These are phyloP conservation scores for Rhizopus microsporus DNA, from an alignment of 371 early-diverging fungal species.

Conservation along the genomic window DNA sequence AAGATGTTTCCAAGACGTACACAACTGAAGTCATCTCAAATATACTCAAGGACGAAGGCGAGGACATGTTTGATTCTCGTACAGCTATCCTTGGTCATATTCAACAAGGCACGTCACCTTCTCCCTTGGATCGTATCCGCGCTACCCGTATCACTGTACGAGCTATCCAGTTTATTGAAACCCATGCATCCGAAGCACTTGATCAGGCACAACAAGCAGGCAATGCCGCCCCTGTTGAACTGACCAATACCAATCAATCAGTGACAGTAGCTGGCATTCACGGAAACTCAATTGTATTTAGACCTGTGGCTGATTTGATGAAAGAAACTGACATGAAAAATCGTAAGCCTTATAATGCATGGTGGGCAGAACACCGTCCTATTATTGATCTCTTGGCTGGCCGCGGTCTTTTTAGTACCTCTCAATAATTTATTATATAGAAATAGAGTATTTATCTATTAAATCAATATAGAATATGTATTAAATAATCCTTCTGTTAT, in stretches of 20 bases:
- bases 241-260: slow-evolving; percentile 60
- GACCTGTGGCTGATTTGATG: slow-evolving; percentile 69
- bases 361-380: slow-evolving; percentile 78
- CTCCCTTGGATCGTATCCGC: slow-evolving; percentile 95
- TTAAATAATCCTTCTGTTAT: slow-evolving; percentile 11
- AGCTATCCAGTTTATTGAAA: slow-evolving; percentile 61
- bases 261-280: slow-evolving; percentile 84
- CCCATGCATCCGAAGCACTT: slow-evolving; percentile 38
- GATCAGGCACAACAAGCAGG: slow-evolving; percentile 31
- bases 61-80: slow-evolving; percentile 88
- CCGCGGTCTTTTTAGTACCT: slow-evolving; percentile 18
- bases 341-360: slow-evolving; percentile 68
- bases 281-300: slow-evolving; percentile 74
- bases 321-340: slow-evolving; percentile 78
- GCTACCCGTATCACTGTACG: slow-evolving; percentile 85
- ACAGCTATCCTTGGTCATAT: slow-evolving; percentile 95
- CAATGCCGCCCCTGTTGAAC: slow-evolving; percentile 56
- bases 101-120: slow-evolving; percentile 96
- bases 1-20: slow-evolving; percentile 83
- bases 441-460: not conserved
- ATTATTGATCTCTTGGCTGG: slow-evolving; percentile 48
- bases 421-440: slow-evolving; percentile 1
- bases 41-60: slow-evolving; percentile 94
- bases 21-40: slow-evolving; percentile 88
- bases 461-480: not conserved